Percentiles rank a stretch among this genome's conserved stretches.
These are phyloP conservation scores for Chrysoporthe austroafricana DNA, from an alignment of 2,329 filamentous ascomycete species.

Conservation along the genomic window DNA sequence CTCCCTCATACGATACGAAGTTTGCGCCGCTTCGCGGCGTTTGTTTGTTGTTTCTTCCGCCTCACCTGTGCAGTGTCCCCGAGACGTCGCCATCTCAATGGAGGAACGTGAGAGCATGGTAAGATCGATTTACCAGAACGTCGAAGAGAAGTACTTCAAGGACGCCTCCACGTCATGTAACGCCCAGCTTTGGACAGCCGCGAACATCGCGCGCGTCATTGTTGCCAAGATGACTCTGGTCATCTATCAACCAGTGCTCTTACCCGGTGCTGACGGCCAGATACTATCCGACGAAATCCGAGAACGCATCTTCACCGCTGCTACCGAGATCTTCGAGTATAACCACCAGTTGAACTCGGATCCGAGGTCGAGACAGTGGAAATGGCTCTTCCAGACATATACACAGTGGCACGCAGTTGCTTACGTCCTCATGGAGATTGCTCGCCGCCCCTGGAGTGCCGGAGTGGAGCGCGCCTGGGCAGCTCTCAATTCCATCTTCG, in stretches of 20 bases:
- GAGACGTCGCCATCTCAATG: conserved; percentile 39
- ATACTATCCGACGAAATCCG: conserved; percentile 38
- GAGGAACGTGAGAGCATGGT: conserved; percentile 48
- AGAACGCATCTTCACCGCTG: conserved; percentile 49
- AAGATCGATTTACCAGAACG: conserved; percentile 39
- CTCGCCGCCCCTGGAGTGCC: conserved; percentile 46
- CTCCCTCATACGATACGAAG: conserved; percentile 48
- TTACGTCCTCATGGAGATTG: conserved; percentile 57
- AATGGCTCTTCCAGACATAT: conserved; percentile 64
- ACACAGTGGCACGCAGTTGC: conserved; percentile 63
- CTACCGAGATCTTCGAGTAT: conserved; percentile 60
- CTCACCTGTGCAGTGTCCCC: conserved; percentile 36
- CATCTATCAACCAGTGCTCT: conserved; percentile 56
- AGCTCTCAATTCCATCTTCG: conserved; percentile 37
- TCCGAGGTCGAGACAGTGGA: conserved; percentile 52
- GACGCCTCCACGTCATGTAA: conserved; percentile 51
- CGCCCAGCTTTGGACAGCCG: conserved; percentile 55
- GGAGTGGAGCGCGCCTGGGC: conserved; percentile 37
- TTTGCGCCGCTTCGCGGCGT: conserved; percentile 45
- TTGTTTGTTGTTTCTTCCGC: conserved; percentile 44
- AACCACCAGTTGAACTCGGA: conserved; percentile 58
- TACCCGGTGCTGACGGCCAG: conserved; percentile 42
- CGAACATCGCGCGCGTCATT: conserved; percentile 53
- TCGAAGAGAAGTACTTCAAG: conserved; percentile 59
- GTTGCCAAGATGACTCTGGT: conserved; percentile 59